Percentiles rank a stretch among this genome's conserved stretches.
Evolutionary conservation across 2,329 filamentous ascomycete genomes (phyloP).

Genomic region (Verticillium longisporum): DNA sequence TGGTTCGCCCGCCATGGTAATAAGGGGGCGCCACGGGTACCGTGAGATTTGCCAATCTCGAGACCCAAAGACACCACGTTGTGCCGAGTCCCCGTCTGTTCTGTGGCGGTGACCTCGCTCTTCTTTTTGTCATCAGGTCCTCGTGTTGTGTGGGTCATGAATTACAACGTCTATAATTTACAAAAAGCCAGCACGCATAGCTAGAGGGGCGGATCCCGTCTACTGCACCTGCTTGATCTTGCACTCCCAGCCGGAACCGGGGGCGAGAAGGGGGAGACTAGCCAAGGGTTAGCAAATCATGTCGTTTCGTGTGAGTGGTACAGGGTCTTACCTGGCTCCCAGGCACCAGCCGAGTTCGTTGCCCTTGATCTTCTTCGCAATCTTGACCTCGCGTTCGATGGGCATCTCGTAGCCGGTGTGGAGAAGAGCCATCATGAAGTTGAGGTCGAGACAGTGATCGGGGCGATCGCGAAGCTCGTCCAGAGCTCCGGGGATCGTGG

Average conservation of each 20-base stretch:
- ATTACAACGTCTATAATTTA: constrained; percentile 13
- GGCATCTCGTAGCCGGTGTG: constrained; percentile 99
- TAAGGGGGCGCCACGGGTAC: neutral
- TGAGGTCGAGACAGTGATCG: constrained; percentile 90
- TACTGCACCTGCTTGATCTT: constrained; percentile 70
- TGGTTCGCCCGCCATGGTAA: too few species aligned
- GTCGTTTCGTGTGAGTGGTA: neutral
- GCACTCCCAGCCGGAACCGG: constrained; percentile 85
- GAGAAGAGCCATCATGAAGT: constrained; percentile 88
- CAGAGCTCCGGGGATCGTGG: constrained; percentile 67
- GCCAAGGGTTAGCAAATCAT: constrained; percentile 25
- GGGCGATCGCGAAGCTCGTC: constrained; percentile 75
- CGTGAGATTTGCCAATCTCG: neutral
- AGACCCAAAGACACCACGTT: neutral
- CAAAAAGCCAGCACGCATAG: constrained; percentile 5
- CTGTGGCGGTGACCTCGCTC: neutral
- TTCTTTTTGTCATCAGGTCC: neutral
- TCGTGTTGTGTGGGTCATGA: constrained; percentile 8
- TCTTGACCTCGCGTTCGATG: constrained; percentile 89
- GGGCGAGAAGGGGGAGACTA: constrained; percentile 76
- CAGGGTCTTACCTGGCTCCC: constrained; percentile 71
- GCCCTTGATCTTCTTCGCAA: constrained; percentile 96
- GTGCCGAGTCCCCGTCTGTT: neutral
- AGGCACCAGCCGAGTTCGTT: constrained; percentile 98
- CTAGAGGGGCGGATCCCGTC: constrained; percentile 11